Evolutionary conservation across 805 yeast species (phyloP).

Genomic region (Jamesozyma spencerorum): DNA sequence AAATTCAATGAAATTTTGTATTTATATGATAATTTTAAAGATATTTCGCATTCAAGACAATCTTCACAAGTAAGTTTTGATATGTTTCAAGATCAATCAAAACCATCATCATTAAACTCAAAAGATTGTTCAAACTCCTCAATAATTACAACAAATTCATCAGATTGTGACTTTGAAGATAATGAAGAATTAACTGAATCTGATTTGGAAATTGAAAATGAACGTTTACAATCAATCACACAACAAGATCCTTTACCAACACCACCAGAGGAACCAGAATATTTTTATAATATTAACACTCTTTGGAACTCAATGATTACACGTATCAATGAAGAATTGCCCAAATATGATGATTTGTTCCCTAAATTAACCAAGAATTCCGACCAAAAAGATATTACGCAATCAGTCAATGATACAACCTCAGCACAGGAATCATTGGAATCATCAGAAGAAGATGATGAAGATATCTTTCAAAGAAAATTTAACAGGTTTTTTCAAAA

Average conservation of each 20-base stretch:
- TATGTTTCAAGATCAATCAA: constrained; percentile 6
- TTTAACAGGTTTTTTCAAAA: constrained; percentile 35
- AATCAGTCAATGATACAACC: background rate
- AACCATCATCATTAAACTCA: constrained; percentile 24
- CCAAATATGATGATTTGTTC: constrained; percentile 67
- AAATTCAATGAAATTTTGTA: constrained; percentile 23
- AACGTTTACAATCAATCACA: background rate
- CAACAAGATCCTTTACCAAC: background rate
- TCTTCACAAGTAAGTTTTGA: constrained; percentile 21
- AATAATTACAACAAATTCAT: background rate
- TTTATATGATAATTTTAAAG: constrained; percentile 17
- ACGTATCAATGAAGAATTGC: constrained; percentile 42
- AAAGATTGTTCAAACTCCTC: background rate
- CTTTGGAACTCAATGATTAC: constrained; percentile 33
- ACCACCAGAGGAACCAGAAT: background rate
- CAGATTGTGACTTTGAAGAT: constrained; percentile 22
- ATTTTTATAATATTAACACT: constrained; percentile 12
- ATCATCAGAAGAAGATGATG: constrained; percentile 28
- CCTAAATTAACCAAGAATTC: constrained; percentile 31
- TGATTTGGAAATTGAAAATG: constrained; percentile 18
- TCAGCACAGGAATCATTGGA: background rate
- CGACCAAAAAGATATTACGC: background rate
- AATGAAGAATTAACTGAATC: constrained; percentile 16
- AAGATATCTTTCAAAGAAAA: constrained; percentile 28
- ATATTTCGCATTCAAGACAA: constrained; percentile 11